Base-by-base conservation (phyloP, 305 asterid genomes). In the Nicotiana rustica region DNA sequence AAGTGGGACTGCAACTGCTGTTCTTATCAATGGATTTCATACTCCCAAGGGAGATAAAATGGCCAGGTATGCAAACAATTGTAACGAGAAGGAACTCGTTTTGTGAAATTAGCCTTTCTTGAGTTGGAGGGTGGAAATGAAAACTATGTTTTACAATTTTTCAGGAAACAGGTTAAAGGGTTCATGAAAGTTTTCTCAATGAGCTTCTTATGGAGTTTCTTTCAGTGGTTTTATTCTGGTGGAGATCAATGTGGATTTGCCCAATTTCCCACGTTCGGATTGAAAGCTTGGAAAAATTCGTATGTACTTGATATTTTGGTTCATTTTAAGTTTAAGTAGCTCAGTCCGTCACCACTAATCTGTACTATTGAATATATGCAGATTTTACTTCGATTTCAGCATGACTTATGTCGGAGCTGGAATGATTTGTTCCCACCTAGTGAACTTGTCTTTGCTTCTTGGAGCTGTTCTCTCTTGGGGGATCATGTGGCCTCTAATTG, bases 1-100 rank as follows among this genome's bases (percentile, higher is more conserved):
- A 1, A 94, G 96, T 87, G 99, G 99, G 79, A 95, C 99, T 80
- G 98, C 98, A 17, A 94, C 98, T 79, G 97, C 97, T 75, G 92
- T 91, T 81, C 97, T 95, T 77, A 94, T 95, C 90, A 96, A 96
- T 82, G 97, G 98, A 82, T 96, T 96, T 66, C 99, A 96, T 81
- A 89, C 95, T 38, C 68, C 90, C 14, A 93, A 93, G 77, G 99
- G 97, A 73, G 91, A 90, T 89, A 85, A 88, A 84, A 84, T 86
- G 86, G 97, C 96, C 61, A 92, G 89, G 99, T 94, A 88, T 33
- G 91, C 75, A 80, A 59, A 49, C 2, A 9, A 64, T 35, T 35
- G 35, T 13, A 19, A 52, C 19, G 25, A 38, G 44, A 56, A 47
- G 17, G 18, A 79, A 15, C 60, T 67, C 55, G 64, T 56, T 55